Evolutionary conservation across 192 early-diverging fungal genomes (phyloP), one percentile per base, ranked within the genome.

Genomic region (Linnemannia exigua): DNA sequence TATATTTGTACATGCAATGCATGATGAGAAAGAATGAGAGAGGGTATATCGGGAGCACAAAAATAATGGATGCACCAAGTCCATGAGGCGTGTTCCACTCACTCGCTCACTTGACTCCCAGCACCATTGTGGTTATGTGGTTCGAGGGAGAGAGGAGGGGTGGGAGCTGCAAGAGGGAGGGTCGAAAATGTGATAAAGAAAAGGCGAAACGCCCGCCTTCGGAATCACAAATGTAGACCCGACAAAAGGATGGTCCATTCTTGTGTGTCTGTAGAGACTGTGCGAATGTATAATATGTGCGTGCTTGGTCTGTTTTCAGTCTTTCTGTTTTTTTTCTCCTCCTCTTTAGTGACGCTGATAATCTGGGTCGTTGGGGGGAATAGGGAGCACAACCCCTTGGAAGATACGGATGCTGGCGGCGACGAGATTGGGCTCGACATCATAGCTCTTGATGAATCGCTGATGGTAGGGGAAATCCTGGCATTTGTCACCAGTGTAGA

Each of bases 361-460:
- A n/a, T n/a, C n/a, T n/a, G 50, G n/a, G 46, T 35, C 5, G 76
- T 67, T 16, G 9, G 15, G 11, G 69, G 76, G 76, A 2, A 58
- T 38, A 3, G 48, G 68, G 22, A 28, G 28, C 38, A 70, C 68
- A 25, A 82, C 70, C 14, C 81, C 81, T 33, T 82, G 81, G 25
- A 73, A 36, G 17, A 82, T 82, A 1, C 75, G 54, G 28, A 82
- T 67, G 16, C 81, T 82, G 46, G 11, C 14, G 11, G 81, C 33
- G 36, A 73, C 44, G 22, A 52, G 35, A 0, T 17, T 47, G 2
- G 81, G 58, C 22, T 82, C 81, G 12, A 82, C n/a, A 70, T 75
- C 75, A 52, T 58, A 82, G 20, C 77, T 47, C 37, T 74, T 38
- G 20, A 54, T 73, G 75, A 82, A 82, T 36, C 74, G 75, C 14